These are phyloP conservation scores for Termitomyces sp. DNA, from an alignment of 768 basidiomycete genomes.

Conservation along the genomic window DNA sequence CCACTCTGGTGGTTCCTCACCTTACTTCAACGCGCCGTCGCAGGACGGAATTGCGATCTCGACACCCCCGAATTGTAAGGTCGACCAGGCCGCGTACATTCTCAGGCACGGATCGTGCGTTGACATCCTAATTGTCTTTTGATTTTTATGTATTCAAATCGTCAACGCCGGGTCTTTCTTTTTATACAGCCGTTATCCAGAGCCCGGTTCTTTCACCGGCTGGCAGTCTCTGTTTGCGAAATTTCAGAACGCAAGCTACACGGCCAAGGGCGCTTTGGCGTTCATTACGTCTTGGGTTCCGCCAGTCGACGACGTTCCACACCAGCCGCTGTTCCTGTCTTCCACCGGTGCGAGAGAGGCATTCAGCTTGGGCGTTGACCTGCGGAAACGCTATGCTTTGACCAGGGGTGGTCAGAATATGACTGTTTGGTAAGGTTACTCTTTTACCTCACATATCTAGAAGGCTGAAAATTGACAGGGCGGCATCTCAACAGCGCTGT, in stretches of 20 bases:
- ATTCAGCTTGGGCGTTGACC: constrained; percentile 33
- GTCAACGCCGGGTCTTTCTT: too few species aligned
- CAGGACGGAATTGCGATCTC: constrained; percentile 26
- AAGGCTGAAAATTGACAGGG: constrained; percentile 19
- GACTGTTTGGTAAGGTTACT: constrained; percentile 31
- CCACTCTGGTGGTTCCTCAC: constrained; percentile 37
- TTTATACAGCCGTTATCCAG: constrained; percentile 31
- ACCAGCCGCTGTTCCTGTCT: constrained; percentile 34
- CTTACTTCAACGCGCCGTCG: constrained; percentile 38
- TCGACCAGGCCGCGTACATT: constrained; percentile 41
- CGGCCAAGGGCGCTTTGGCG: constrained; percentile 30
- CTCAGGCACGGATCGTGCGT: constrained; percentile 37
- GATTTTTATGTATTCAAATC: too few species aligned
- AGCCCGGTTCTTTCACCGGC: constrained; percentile 33
- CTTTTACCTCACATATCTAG: too few species aligned
- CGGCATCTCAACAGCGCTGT: constrained; percentile 36
- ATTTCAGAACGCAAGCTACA: constrained; percentile 35
- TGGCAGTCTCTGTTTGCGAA: constrained; percentile 34
- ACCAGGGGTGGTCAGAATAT: constrained; percentile 35
- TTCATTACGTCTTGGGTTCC: constrained; percentile 37
- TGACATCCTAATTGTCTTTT: neutral
- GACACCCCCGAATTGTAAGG: constrained; percentile 32
- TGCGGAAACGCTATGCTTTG: constrained; percentile 34
- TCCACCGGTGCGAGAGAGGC: constrained; percentile 34
- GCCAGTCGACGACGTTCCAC: constrained; percentile 33